Evolutionary conservation across 1,139 yeast genomes (phyloP).

Genomic region (Hanseniaspora gamundiae): DNA sequence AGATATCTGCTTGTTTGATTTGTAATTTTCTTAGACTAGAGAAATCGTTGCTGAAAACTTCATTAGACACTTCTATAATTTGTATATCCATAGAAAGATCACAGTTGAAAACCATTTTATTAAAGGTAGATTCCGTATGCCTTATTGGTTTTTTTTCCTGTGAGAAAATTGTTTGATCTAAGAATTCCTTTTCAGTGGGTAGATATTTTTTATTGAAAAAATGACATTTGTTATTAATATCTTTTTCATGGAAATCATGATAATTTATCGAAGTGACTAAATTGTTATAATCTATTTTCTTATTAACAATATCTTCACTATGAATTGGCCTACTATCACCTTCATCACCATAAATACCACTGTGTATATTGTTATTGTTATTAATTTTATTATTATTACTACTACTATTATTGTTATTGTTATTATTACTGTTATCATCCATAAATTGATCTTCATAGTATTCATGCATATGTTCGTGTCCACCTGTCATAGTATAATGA

Average conservation of each 20-base stretch:
- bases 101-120: background rate
- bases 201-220: background rate
- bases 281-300: background rate
- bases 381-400: no score
- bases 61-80: conserved; percentile 14
- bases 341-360: no score
- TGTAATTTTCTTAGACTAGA: conserved; percentile 16
- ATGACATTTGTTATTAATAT: background rate
- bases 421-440: background rate
- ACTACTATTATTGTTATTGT: no score
- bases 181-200: no score
- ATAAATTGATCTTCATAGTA: background rate
- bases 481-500: background rate
- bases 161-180: no score
- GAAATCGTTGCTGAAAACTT: background rate
- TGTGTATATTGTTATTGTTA: no score
- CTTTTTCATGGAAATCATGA: background rate
- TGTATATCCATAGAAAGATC: conserved; percentile 11
- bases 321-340: no score
- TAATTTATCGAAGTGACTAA: background rate
- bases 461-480: background rate
- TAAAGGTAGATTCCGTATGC: background rate
- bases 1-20: conserved; percentile 20
- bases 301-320: background rate
- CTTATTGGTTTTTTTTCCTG: background rate